phyloP scores from a whole-genome alignment of 805 yeast species.

The Yarrowia sp. region DNA sequence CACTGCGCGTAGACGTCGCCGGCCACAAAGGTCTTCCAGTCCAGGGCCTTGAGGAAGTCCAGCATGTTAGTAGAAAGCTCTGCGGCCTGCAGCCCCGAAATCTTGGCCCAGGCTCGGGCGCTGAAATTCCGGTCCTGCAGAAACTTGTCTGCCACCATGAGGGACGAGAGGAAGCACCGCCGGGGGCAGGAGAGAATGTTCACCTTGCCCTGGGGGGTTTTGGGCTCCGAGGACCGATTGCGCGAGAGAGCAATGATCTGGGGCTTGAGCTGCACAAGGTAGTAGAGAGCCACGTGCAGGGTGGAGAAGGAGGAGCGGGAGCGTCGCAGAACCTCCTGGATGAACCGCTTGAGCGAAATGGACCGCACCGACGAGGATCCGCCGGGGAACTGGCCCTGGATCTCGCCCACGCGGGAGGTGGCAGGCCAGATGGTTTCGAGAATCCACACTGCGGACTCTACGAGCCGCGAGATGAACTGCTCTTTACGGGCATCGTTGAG shows the following conservation, averaged over 20 bases:
- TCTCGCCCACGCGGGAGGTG: constrained; percentile 40
- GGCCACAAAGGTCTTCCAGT: constrained; percentile 65
- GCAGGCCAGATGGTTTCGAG: constrained; percentile 49
- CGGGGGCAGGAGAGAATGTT: constrained; percentile 58
- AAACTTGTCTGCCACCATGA: constrained; percentile 76
- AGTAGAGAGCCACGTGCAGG: constrained; percentile 71
- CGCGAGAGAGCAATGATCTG: constrained; percentile 37
- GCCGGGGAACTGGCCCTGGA: constrained; percentile 39
- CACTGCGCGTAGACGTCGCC: constrained; percentile 56
- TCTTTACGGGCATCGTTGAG: constrained; percentile 29
- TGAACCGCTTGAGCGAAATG: constrained; percentile 50
- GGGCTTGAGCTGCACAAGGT: constrained; percentile 59
- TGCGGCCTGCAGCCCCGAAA: constrained; percentile 65
- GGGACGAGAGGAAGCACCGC: constrained; percentile 68
- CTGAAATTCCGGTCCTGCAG: constrained; percentile 75
- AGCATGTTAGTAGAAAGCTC: constrained; percentile 64
- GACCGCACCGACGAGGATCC: constrained; percentile 41
- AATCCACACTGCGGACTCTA: constrained; percentile 46
- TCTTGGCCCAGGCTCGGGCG: constrained; percentile 73
- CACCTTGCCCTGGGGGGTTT: constrained; percentile 9
- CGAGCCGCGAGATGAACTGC: constrained; percentile 40
- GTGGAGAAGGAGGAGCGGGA: constrained; percentile 67
- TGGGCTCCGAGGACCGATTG: constrained; percentile 9
- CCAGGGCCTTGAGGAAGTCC: constrained; percentile 58
- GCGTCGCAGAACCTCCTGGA: constrained; percentile 53